phyloP scores from a whole-genome alignment of 139 green algal genomes.

The Penium margaritaceum region DNA sequence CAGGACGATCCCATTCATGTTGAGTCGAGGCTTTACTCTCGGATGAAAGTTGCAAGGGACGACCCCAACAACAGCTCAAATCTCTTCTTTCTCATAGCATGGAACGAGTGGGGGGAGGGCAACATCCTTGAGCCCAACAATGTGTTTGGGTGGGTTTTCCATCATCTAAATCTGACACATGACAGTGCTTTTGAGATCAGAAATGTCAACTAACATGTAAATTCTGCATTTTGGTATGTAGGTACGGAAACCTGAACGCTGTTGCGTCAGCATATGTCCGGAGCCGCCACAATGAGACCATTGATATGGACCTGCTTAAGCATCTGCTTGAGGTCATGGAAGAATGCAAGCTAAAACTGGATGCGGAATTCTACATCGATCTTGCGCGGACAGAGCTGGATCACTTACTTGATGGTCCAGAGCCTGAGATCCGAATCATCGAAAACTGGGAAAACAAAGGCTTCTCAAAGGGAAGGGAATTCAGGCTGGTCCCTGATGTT shows the following conservation, averaged over 20 bases:
- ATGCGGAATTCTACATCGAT: slow-evolving; percentile 12
- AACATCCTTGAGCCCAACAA: slow-evolving; percentile 33
- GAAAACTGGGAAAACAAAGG: slow-evolving; percentile 3
- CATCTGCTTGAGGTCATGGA: slow-evolving; percentile 1
- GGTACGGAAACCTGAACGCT: slow-evolving; percentile 18
- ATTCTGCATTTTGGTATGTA: background rate
- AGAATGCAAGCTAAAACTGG: slow-evolving; percentile 7
- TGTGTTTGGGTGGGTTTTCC: slow-evolving; percentile 10
- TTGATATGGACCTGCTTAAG: slow-evolving; percentile 6
- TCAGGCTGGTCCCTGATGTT: background rate
- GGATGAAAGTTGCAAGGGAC: slow-evolving; percentile 2
- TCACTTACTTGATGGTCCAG: background rate
- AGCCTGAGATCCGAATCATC: background rate
- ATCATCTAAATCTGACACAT: background rate
- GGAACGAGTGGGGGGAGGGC: slow-evolving; percentile 27
- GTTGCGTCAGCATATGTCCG: slow-evolving; percentile 4
- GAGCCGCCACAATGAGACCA: background rate
- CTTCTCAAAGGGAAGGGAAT: slow-evolving; percentile 1
- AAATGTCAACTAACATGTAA: background rate
- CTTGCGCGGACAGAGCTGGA: background rate
- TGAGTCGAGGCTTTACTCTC: background rate
- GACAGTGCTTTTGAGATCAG: background rate
- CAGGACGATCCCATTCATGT: slow-evolving; percentile 25
- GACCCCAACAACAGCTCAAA: slow-evolving; percentile 23
- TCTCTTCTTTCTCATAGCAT: slow-evolving; percentile 22